These are phyloP conservation scores for Fusarium anguioides DNA, from an alignment of 2,329 filamentous ascomycete genomes.

Conservation along the genomic window DNA sequence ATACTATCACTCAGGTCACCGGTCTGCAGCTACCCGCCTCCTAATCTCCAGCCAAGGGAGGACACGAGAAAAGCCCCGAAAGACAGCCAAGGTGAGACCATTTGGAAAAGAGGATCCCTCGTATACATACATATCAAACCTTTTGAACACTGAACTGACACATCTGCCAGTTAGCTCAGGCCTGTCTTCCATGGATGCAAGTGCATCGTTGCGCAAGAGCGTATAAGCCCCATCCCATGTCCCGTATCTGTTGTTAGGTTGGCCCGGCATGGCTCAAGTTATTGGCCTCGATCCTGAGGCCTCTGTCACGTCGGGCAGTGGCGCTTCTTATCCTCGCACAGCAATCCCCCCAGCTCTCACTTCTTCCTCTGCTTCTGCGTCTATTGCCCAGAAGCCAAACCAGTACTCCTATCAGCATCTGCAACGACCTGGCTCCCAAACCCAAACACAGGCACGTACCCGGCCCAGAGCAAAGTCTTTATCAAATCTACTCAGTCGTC, in stretches of 20 bases:
- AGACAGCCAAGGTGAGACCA: slow-evolving; percentile 22
- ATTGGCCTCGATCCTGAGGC: slow-evolving; percentile 34
- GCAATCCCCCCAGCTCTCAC: slow-evolving; percentile 23
- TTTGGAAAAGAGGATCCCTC: neutral
- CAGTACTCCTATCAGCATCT: slow-evolving; percentile 14
- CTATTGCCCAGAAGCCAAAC: slow-evolving; percentile 4
- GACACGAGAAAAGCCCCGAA: slow-evolving; percentile 30
- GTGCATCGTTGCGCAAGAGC: slow-evolving; percentile 37
- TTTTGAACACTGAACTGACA: neutral
- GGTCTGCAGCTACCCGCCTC: slow-evolving; percentile 21
- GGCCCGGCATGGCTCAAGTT: slow-evolving; percentile 44
- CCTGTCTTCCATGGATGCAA: slow-evolving; percentile 41
- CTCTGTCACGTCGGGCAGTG: slow-evolving; percentile 39
- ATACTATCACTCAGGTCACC: slow-evolving; percentile 4
- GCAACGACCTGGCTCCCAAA: slow-evolving; percentile 1
- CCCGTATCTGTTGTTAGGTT: slow-evolving; percentile 24
- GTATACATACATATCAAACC: neutral
- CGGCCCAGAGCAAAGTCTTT: slow-evolving; percentile 41
- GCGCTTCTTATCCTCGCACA: slow-evolving; percentile 32
- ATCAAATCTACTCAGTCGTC: slow-evolving; percentile 36
- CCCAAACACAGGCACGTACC: slow-evolving; percentile 19
- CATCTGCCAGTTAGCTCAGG: slow-evolving; percentile 28
- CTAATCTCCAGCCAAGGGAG: slow-evolving; percentile 6
- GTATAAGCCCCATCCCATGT: slow-evolving; percentile 9
- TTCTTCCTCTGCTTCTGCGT: slow-evolving; percentile 7